These are phyloP conservation scores for Chlorella sp. DNA, from an alignment of 139 green algal species.

Conservation along the genomic window DNA sequence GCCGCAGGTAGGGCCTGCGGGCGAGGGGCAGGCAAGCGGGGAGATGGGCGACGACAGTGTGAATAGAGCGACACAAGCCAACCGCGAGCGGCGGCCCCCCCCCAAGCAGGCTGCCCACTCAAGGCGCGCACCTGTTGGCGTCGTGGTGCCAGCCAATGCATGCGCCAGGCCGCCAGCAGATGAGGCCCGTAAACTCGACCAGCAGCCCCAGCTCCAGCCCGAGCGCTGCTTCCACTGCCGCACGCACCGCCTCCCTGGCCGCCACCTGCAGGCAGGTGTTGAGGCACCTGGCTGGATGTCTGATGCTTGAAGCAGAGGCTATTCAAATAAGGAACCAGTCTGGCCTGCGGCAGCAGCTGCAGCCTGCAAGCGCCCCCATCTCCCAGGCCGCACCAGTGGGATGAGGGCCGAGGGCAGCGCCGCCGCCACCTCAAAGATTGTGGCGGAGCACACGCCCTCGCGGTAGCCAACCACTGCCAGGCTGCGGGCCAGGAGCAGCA, in stretches of 20 bases:
- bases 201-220: slow-evolving; percentile 26
- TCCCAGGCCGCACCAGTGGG: background rate
- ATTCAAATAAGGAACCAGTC: too few relatives aligned
- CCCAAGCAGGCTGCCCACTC: background rate
- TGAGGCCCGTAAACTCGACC: slow-evolving; percentile 50
- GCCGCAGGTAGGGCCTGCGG: slow-evolving; percentile 40
- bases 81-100: too few relatives aligned
- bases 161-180: slow-evolving; percentile 39
- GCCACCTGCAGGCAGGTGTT: slow-evolving; percentile 30
- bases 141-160: slow-evolving; percentile 43
- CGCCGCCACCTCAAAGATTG: background rate
- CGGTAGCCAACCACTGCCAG: slow-evolving; percentile 18
- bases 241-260: slow-evolving; percentile 25
- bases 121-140: slow-evolving; percentile 29
- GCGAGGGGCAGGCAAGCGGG: too few relatives aligned
- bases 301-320: too few relatives aligned
- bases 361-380: too few relatives aligned
- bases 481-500: background rate
- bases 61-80: too few relatives aligned
- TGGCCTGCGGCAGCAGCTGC: too few relatives aligned
- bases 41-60: too few relatives aligned
- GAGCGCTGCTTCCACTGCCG: slow-evolving; percentile 20
- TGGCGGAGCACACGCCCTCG: background rate
- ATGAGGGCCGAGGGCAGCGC: background rate
- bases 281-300: too few relatives aligned